phyloP scores from a whole-genome alignment of 768 basidiomycete species.

The Suillus variegatus region DNA sequence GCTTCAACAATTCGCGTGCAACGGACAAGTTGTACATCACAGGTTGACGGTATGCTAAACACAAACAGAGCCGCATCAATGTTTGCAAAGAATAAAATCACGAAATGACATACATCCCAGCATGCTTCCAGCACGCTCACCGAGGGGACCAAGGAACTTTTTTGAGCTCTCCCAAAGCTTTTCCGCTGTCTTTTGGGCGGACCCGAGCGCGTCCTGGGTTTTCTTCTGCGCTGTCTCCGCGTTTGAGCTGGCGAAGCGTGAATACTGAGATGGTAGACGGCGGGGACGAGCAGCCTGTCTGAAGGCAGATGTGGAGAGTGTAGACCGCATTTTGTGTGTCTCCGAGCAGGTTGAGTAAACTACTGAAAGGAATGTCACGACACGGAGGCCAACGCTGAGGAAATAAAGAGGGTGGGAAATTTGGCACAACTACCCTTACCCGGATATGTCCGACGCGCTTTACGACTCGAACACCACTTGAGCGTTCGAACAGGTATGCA shows the following conservation, averaged over 20 bases:
- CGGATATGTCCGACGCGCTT: constrained; percentile 12
- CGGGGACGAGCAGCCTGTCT: constrained; percentile 22
- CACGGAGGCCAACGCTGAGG: constrained; percentile 8
- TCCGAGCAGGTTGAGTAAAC: constrained; percentile 9
- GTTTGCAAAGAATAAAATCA: not conserved
- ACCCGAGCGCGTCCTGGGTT: constrained; percentile 64
- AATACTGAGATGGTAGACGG: constrained; percentile 11
- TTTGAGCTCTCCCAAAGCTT: constrained; percentile 53
- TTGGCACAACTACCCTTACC: constrained; percentile 2
- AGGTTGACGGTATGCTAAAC: constrained; percentile 72
- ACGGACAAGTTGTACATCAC: constrained; percentile 79
- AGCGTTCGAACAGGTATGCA: not conserved
- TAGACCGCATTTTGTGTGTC: constrained; percentile 23
- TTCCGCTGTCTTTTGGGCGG: constrained; percentile 57
- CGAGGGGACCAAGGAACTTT: constrained; percentile 49
- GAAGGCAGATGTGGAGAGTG: constrained; percentile 26
- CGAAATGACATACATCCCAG: constrained; percentile 51
- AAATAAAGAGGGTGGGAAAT: constrained; percentile 17
- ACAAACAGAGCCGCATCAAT: not conserved
- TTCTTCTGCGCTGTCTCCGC: constrained; percentile 63
- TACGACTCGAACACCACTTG: not conserved
- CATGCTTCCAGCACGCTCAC: constrained; percentile 54
- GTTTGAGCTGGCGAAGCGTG: constrained; percentile 45
- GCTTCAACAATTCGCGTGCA: constrained; percentile 71
- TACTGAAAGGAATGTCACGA: constrained; percentile 8